Evolutionary conservation across 768 basidiomycete genomes (phyloP), one percentile per base, ranked within the genome.

Genomic region (Xerocomellus chrysenteron): DNA sequence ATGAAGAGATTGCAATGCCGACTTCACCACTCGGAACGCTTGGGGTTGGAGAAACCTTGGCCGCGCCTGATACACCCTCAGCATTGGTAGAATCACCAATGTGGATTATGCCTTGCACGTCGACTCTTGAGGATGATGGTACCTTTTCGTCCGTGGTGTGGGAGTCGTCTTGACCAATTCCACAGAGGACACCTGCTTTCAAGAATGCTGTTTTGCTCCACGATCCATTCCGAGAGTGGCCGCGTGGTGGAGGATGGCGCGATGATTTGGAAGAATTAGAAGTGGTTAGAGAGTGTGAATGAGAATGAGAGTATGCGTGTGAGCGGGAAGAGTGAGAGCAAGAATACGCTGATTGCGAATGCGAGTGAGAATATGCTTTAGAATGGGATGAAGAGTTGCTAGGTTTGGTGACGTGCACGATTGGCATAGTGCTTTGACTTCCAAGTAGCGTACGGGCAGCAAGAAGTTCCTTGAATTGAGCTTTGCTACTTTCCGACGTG

Each of bases 371-470:
- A 60, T 61, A 54, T 54, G 71, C 56, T 47, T 70, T 73, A n/a
- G 69, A 65, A 59, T 67, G 61, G 17, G 62, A 54, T 16, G 64
- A 57, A 11, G 60, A 53, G 3, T 17, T 37, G 47, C 57, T 58
- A 6, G 68, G 59, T 51, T 54, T 54, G 39, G 65, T 57, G 54
- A 65, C 52, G 28, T 67, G 66, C 43, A 72, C 59, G 64, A 19
- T 72, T 0, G 86, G 84, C 32, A 82, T 76, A 19, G 79, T 63
- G 42, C 78, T 72, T 72, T 91, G 89, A 60, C 78, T 82, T 5
- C 89, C 89, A 1, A 90, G 75, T 37, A 85, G 75, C 0, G 88
- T 84, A 19, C 83, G 80, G 3, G 86, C 83, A 11, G 88, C 81
- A 46, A 92, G 78, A 60, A 82, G 83, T 54, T 85, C 85, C 47